Conservation (phyloP, 768 basidiomycete genomes). For the Crassisporium funariophilum region DNA sequence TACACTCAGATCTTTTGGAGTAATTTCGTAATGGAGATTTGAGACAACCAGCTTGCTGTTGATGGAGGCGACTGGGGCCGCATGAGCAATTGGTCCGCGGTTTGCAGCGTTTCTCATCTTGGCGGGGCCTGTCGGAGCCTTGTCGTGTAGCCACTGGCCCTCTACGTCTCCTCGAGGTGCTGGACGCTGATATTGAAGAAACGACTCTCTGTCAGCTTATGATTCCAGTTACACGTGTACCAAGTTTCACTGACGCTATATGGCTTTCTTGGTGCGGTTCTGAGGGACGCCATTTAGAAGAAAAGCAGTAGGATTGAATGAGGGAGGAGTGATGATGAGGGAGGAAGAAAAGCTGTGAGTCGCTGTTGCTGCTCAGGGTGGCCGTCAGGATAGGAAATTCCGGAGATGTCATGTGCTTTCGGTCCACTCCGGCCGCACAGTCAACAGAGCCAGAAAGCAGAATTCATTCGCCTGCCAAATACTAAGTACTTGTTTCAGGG, state of each 20-base stretch:
- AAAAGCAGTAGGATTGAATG: not conserved
- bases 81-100: conserved; percentile 16
- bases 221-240: not conserved
- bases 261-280: conserved; percentile 40
- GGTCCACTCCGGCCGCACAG: no score
- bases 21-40: conserved; percentile 91
- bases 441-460: no score
- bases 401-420: no score
- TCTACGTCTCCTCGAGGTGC: conserved; percentile 48
- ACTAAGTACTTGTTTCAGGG: no score
- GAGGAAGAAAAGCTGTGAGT: not conserved
- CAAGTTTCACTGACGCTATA: conserved; percentile 37
- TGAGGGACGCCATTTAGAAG: conserved; percentile 15
- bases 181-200: conserved; percentile 48
- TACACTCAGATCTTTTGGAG: conserved; percentile 85
- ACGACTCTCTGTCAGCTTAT: not conserved
- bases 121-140: conserved; percentile 52
- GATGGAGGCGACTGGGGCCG: conserved; percentile 37
- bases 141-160: conserved; percentile 79
- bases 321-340: not conserved
- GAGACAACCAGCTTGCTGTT: conserved; percentile 70
- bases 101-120: conserved; percentile 26
- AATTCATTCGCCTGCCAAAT: no score
- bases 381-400: no score
- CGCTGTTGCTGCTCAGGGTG: no score